Evolutionary conservation across 2,329 filamentous ascomycete species (phyloP).

Genomic region (Penicillium sp.): DNA sequence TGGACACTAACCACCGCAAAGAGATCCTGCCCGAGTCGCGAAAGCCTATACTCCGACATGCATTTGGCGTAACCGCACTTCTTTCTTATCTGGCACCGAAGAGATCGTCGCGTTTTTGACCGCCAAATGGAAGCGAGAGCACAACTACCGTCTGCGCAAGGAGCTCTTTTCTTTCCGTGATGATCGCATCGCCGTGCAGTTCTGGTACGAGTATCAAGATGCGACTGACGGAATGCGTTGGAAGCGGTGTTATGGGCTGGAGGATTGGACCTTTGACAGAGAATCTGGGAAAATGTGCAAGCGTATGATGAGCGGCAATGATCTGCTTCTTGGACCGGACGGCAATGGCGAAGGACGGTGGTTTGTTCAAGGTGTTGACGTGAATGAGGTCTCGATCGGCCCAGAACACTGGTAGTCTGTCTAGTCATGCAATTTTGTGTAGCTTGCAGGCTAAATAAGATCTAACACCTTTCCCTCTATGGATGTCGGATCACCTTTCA

Average conservation of each 20-base stretch:
- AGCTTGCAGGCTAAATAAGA: background rate
- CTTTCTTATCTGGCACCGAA: conserved; percentile 67
- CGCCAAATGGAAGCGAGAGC: conserved; percentile 71
- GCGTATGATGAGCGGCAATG: conserved; percentile 50
- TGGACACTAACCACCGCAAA: conserved; percentile 32
- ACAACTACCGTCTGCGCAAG: conserved; percentile 72
- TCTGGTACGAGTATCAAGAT: conserved; percentile 84
- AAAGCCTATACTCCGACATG: conserved; percentile 72
- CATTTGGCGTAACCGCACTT: conserved; percentile 75
- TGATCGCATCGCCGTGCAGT: conserved; percentile 80
- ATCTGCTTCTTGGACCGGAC: conserved; percentile 42
- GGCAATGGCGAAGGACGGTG: conserved; percentile 45
- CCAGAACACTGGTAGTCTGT: conserved; percentile 35
- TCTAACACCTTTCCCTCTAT: background rate
- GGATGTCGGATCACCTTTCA: too few relatives aligned
- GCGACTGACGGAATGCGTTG: conserved; percentile 62
- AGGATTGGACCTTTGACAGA: conserved; percentile 49
- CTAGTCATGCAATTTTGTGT: too few relatives aligned
- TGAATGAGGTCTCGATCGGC: conserved; percentile 38
- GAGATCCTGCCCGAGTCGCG: conserved; percentile 63
- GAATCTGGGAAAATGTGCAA: conserved; percentile 47
- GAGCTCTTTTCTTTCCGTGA: conserved; percentile 76
- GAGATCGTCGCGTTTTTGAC: conserved; percentile 67
- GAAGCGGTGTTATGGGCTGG: conserved; percentile 82
- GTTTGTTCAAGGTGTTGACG: conserved; percentile 45